Percentiles rank a stretch among this genome's conserved stretches.
Evolutionary conservation across 495 filamentous ascomycete species (phyloP).

Genomic region (Cladorrhinum samala): DNA sequence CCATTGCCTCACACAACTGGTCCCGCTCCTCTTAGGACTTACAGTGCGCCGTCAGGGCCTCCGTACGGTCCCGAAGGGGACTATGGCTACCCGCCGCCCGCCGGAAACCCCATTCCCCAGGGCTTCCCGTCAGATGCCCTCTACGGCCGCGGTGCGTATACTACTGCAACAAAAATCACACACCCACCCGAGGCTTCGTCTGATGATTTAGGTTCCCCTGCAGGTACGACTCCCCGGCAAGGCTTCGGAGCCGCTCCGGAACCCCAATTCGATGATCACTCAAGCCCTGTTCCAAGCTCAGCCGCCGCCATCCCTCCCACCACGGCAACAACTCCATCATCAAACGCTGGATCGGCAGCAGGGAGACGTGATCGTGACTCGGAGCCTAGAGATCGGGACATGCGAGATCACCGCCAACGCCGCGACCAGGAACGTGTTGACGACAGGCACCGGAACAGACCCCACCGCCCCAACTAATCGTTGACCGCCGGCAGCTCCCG

Average conservation of each 20-base stretch:
- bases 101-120: slow-evolving; percentile 24
- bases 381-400: slow-evolving; percentile 34
- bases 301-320: neutral
- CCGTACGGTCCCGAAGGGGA: slow-evolving; percentile 21
- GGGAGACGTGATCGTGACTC: slow-evolving; percentile 36
- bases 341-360: slow-evolving; percentile 26
- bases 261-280: slow-evolving; percentile 23
- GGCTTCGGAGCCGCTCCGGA: slow-evolving; percentile 32
- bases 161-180: slow-evolving; percentile 21
- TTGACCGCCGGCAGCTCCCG: slow-evolving; percentile 4
- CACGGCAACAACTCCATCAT: slow-evolving; percentile 23
- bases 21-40: slow-evolving; percentile 17
- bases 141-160: slow-evolving; percentile 46
- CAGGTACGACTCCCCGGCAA: slow-evolving; percentile 35
- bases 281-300: slow-evolving; percentile 5
- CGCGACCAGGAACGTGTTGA: slow-evolving; percentile 25
- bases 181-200: slow-evolving; percentile 30
- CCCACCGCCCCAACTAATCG: slow-evolving; percentile 23
- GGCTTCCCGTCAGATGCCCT: slow-evolving; percentile 41
- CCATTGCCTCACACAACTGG: slow-evolving; percentile 18
- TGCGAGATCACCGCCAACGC: slow-evolving; percentile 16
- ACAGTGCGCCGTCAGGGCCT: slow-evolving; percentile 8
- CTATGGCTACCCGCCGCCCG: slow-evolving; percentile 29
- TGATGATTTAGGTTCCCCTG: slow-evolving; percentile 49
- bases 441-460: slow-evolving; percentile 21